Percentiles rank a stretch among this genome's conserved stretches.
Conservation (phyloP, 768 basidiomycete genomes). For the Tricholoma saponaceum region DNA sequence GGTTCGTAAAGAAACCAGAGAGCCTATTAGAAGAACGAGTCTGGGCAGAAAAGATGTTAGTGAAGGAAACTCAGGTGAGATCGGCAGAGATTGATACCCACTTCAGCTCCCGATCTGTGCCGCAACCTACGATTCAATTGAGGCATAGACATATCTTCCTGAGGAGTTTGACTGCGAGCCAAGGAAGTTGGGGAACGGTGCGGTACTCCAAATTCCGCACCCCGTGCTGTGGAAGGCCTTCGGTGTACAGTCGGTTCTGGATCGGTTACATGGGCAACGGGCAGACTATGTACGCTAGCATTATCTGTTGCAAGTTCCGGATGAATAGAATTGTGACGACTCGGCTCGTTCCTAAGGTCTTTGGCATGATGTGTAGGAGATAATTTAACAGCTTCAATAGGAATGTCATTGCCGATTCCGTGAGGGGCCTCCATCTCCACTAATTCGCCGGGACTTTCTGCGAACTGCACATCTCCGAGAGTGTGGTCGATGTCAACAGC, state of each 20-base stretch:
- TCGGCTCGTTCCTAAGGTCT: constrained; percentile 22
- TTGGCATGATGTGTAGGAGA: constrained; percentile 21
- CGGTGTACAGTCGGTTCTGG: constrained; percentile 25
- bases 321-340: constrained; percentile 31
- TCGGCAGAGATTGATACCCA: constrained; percentile 27
- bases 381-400: constrained; percentile 24
- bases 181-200: constrained; percentile 20
- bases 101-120: constrained; percentile 57
- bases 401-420: constrained; percentile 12
- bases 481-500: constrained; percentile 27
- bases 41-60: constrained; percentile 10
- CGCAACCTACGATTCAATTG: constrained; percentile 36
- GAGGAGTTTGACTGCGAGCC: constrained; percentile 22
- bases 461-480: constrained; percentile 26
- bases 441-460: constrained; percentile 14
- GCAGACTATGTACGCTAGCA: constrained; percentile 58
- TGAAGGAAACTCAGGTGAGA: constrained; percentile 3
- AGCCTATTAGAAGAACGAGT: constrained; percentile 62
- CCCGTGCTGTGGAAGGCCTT: constrained; percentile 30
- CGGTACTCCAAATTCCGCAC: constrained; percentile 11
- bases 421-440: constrained; percentile 21
- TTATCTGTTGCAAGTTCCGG: constrained; percentile 40
- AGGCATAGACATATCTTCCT: constrained; percentile 24
- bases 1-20: constrained; percentile 80
- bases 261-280: constrained; percentile 46